Percentiles rank a stretch among this genome's conserved stretches.
phyloP scores from a whole-genome alignment of 2,329 filamentous ascomycete species.

The Dryadomyces sulphureus region DNA sequence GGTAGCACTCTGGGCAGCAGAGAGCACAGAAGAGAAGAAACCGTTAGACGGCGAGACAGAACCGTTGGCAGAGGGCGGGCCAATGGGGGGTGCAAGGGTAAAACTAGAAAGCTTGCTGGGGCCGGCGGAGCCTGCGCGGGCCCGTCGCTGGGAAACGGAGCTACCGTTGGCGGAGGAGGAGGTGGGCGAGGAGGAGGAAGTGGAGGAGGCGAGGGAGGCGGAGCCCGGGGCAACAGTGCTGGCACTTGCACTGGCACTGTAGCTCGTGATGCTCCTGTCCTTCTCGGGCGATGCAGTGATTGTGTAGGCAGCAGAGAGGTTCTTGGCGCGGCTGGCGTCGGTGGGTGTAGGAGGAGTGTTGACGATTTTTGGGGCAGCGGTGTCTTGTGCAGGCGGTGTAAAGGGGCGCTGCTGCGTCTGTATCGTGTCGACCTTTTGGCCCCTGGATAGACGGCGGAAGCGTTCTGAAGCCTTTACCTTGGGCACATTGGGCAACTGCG shows the following conservation, averaged over 20 bases:
- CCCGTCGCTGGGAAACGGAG: slow-evolving; percentile 54
- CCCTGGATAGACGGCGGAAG: slow-evolving; percentile 16
- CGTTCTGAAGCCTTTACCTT: slow-evolving; percentile 11
- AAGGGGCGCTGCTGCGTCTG: slow-evolving; percentile 22
- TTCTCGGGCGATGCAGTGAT: slow-evolving; percentile 3
- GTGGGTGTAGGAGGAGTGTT: slow-evolving; percentile 54
- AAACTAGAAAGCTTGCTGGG: slow-evolving; percentile 82
- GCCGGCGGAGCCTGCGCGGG: slow-evolving; percentile 40
- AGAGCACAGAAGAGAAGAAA: slow-evolving; percentile 90
- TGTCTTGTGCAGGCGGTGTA: slow-evolving; percentile 28
- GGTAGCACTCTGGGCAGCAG: slow-evolving; percentile 84
- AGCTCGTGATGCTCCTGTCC: too few species aligned
- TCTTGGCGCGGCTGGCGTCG: slow-evolving; percentile 21
- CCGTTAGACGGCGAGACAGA: slow-evolving; percentile 36
- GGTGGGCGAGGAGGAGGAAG: slow-evolving; percentile 38
- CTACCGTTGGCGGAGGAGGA: slow-evolving; percentile 32
- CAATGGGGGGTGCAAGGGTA: slow-evolving; percentile 56
- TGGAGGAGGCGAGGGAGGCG: slow-evolving; percentile 8
- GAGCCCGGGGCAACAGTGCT: neutral
- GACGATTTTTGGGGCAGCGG: slow-evolving; percentile 39
- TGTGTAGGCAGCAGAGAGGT: neutral
- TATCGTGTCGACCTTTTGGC: slow-evolving; percentile 16
- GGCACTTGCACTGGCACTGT: too few species aligned
- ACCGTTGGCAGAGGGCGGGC: slow-evolving; percentile 60
- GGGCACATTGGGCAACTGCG: slow-evolving; percentile 1